Evolutionary conservation across 345 rosid genomes (phyloP).

Genomic region (Citrus cavaleriei): DNA sequence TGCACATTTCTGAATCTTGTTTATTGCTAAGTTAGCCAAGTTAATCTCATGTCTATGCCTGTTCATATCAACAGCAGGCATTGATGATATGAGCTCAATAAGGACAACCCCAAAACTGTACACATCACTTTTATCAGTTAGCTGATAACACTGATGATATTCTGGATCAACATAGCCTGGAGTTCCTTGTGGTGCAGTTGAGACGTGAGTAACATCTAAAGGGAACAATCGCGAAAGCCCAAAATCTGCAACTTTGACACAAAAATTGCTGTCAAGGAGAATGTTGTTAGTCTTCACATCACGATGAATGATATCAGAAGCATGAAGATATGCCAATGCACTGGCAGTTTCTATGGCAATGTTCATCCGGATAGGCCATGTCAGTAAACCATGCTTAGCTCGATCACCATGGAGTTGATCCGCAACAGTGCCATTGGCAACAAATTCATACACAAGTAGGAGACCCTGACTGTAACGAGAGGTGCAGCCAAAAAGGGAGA

Average conservation of each 20-base stretch:
- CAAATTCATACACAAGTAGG: slow-evolving; percentile 62
- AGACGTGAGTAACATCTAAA: slow-evolving; percentile 52
- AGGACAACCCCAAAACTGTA: slow-evolving; percentile 80
- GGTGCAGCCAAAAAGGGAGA: slow-evolving; percentile 66
- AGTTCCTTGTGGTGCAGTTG: slow-evolving; percentile 75
- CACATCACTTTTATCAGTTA: slow-evolving; percentile 66
- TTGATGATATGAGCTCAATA: slow-evolving; percentile 52
- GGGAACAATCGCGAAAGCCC: slow-evolving; percentile 60
- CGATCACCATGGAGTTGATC: slow-evolving; percentile 57
- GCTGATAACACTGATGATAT: slow-evolving; percentile 56
- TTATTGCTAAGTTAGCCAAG: slow-evolving; percentile 55
- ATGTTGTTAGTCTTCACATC: slow-evolving; percentile 72
- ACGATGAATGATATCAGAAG: slow-evolving; percentile 51
- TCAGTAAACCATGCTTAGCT: slow-evolving; percentile 25
- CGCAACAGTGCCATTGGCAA: slow-evolving; percentile 61
- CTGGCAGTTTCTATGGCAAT: slow-evolving; percentile 62
- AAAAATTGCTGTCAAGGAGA: slow-evolving; percentile 49
- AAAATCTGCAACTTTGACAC: slow-evolving; percentile 68
- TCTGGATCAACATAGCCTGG: slow-evolving; percentile 73
- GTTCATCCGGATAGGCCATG: slow-evolving; percentile 53
- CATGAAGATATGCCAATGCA: slow-evolving; percentile 66
- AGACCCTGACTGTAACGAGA: slow-evolving; percentile 51
- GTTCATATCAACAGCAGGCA: slow-evolving; percentile 65
- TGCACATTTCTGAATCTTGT: slow-evolving; percentile 40
- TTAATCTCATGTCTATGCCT: slow-evolving; percentile 54